Percentiles rank a stretch among this genome's conserved stretches.
Evolutionary conservation across 805 yeast genomes (phyloP).

Genomic region (Huiozyma sinensis): DNA sequence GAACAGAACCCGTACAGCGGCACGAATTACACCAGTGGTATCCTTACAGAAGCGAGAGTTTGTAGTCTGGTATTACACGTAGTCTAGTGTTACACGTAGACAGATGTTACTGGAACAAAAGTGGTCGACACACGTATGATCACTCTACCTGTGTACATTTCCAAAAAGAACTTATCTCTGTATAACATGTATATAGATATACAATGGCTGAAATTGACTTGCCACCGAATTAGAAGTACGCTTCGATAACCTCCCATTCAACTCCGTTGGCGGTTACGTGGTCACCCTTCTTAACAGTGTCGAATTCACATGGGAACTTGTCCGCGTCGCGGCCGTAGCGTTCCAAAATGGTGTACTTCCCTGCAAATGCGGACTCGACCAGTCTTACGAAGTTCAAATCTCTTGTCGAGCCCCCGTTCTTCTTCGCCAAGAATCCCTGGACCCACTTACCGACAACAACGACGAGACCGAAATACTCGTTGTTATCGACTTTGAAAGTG

Average conservation of each 20-base stretch:
- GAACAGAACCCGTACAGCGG: too few relatives aligned
- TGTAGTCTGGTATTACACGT: too few relatives aligned
- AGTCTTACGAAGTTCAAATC: slow-evolving; percentile 24
- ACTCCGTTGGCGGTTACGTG: slow-evolving; percentile 15
- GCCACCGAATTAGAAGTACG: slow-evolving; percentile 3
- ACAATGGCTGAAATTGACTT: not conserved
- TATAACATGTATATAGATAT: not conserved
- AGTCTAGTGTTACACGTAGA: too few relatives aligned
- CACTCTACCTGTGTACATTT: not conserved
- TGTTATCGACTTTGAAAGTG: slow-evolving; percentile 19
- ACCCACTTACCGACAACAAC: slow-evolving; percentile 25
- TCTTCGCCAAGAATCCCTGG: slow-evolving; percentile 26
- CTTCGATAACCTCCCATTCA: slow-evolving; percentile 27
- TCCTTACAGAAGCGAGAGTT: too few relatives aligned
- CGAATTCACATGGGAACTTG: slow-evolving; percentile 22
- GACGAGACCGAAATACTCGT: slow-evolving; percentile 21
- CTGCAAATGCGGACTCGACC: slow-evolving; percentile 9
- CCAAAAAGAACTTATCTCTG: not conserved
- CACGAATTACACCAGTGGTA: too few relatives aligned
- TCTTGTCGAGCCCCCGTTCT: slow-evolving; percentile 9
- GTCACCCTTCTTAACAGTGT: slow-evolving; percentile 15
- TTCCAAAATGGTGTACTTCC: slow-evolving; percentile 6
- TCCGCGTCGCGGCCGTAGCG: slow-evolving; percentile 18
- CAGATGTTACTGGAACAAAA: too few relatives aligned
- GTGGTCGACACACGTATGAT: too few relatives aligned